phyloP scores from a whole-genome alignment of 805 yeast genomes.

The Hermanozyma aechmeae region DNA sequence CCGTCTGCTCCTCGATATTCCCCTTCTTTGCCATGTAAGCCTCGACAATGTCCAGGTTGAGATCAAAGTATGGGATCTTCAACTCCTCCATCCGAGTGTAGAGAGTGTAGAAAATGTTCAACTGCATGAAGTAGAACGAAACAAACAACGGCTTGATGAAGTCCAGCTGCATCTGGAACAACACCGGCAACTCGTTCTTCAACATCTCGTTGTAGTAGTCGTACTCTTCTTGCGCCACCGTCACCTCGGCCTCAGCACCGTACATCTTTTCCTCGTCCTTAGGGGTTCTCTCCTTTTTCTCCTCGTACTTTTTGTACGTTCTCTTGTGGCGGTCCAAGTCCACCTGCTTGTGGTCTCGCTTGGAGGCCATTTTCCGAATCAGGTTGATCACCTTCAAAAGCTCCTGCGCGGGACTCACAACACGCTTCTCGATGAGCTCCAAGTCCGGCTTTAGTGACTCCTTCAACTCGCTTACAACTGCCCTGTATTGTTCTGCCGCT shows the following conservation, averaged over 20 bases:
- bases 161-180: constrained; percentile 83
- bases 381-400: constrained; percentile 69
- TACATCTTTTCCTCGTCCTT: constrained; percentile 91
- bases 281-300: constrained; percentile 71
- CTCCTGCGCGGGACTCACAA: constrained; percentile 88
- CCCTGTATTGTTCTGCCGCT: constrained; percentile 88
- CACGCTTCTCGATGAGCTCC: constrained; percentile 82
- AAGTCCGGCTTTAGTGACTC: constrained; percentile 84
- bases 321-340: constrained; percentile 84
- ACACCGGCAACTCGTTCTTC: constrained; percentile 78
- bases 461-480: constrained; percentile 78
- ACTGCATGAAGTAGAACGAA: constrained; percentile 93
- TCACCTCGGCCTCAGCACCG: constrained; percentile 81
- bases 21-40: constrained; percentile 79
- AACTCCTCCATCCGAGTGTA: constrained; percentile 88
- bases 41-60: constrained; percentile 74
- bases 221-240: constrained; percentile 88
- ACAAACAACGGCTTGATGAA: constrained; percentile 91
- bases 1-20: constrained; percentile 81
- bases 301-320: constrained; percentile 61
- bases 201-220: constrained; percentile 94
- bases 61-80: constrained; percentile 93
- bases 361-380: constrained; percentile 88
- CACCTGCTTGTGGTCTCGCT: constrained; percentile 90
- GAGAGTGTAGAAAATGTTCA: constrained; percentile 90